Conservation (phyloP, 129 eudicot species). For the Flaveria brownii region DNA sequence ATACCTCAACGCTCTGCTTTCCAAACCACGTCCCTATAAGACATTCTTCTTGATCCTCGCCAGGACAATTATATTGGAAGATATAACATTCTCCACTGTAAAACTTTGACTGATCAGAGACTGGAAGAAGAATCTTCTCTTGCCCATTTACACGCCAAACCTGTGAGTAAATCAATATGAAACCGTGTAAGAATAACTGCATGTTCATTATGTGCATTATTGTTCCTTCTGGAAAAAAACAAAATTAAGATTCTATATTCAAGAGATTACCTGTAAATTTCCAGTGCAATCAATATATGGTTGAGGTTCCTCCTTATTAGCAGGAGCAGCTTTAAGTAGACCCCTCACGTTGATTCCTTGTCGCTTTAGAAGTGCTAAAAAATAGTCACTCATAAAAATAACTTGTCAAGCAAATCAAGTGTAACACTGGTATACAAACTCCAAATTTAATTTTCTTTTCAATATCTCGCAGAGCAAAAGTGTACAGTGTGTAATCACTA, state of each 20-base stretch:
- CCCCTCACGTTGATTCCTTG: conserved; percentile 93
- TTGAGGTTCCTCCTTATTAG: conserved; percentile 75
- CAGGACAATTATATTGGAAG: conserved; percentile 82
- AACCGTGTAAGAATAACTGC: conserved; percentile 5
- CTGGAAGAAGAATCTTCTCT: conserved; percentile 60
- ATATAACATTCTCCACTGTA: conserved; percentile 96
- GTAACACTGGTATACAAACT: not conserved
- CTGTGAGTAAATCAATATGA: conserved; percentile 37
- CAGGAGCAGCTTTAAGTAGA: conserved; percentile 73
- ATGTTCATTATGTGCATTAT: conserved; percentile 22
- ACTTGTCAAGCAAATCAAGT: conserved; percentile 18
- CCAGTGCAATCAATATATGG: conserved; percentile 82
- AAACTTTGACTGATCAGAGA: conserved; percentile 71
- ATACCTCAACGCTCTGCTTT: conserved; percentile 76
- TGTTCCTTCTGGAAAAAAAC: conserved; percentile 13
- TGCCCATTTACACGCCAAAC: conserved; percentile 95
- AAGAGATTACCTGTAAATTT: conserved; percentile 64
- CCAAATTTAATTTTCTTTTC: not conserved
- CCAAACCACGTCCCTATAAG: conserved; percentile 95
- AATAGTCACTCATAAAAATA: conserved; percentile 25
- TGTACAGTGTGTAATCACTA: conserved; percentile 22
- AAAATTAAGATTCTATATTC: not conserved
- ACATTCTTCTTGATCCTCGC: conserved; percentile 77
- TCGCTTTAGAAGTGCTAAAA: conserved; percentile 76
- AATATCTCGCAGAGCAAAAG: not conserved